phyloP scores from a whole-genome alignment of 108 stramenopile genomes.

The Pseudonitzschia multistriata region DNA sequence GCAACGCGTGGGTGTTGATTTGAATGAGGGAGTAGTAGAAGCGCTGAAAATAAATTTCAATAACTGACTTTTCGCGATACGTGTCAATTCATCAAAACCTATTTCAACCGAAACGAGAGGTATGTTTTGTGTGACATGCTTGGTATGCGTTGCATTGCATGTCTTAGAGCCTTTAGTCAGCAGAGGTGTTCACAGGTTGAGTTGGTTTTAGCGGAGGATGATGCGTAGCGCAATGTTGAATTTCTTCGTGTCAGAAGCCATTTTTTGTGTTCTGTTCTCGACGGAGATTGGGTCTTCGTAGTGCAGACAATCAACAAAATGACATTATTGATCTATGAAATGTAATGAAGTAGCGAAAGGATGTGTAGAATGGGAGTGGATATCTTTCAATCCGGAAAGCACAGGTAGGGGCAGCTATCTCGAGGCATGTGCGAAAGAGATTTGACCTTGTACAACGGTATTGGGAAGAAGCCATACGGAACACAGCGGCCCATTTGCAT shows the following conservation, averaged over 20 bases:
- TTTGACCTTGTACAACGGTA: not conserved
- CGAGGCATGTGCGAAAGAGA: too few species aligned
- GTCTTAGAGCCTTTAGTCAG: constrained; percentile 18
- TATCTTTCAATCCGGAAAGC: not conserved
- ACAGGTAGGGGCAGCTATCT: too few species aligned
- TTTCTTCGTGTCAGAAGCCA: not conserved
- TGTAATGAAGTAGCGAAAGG: not conserved
- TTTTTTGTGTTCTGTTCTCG: too few species aligned
- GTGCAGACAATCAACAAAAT: not conserved
- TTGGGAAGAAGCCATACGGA: not conserved
- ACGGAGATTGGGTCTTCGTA: too few species aligned
- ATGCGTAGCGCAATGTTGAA: not conserved
- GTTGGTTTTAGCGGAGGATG: not conserved
- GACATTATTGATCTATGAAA: not conserved
- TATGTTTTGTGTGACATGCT: not conserved
- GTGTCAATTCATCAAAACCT: not conserved
- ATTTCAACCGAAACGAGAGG: not conserved
- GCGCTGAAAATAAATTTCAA: not conserved
- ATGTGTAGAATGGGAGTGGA: not conserved
- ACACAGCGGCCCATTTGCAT: constrained; percentile 4
- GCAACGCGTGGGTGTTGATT: not conserved
- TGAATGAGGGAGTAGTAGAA: not conserved
- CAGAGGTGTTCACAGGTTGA: not conserved
- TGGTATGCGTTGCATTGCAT: not conserved
- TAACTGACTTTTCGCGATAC: not conserved